Base-by-base conservation (phyloP, 257 asterid genomes). In the Petunia axillaris region DNA sequence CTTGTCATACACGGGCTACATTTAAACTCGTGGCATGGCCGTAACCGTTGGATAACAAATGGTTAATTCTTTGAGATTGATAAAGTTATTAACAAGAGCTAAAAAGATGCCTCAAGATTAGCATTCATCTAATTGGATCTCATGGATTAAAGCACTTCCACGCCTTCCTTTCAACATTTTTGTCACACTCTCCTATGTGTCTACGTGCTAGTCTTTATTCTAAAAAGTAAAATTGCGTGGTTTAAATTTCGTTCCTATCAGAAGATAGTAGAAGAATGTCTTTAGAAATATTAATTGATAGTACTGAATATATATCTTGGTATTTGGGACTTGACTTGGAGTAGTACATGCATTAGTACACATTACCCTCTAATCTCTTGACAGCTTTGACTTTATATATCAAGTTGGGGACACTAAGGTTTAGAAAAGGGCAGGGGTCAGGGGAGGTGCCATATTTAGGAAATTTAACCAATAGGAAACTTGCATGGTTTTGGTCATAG, bases 101-200 rank as follows among this genome's bases (percentile, higher is more conserved):
- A 50, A 35, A 62, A 63, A 63, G 75, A 65, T 65, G 80, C 84
- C 83, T 81, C 86, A 82, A 81, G 73, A 82, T 82, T 82, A 80
- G 38, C 80, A 77, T 36, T 68, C 74, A 82, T 80, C 59, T 25
- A 25, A 25, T 71, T 71, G 35, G 48, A 71, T 77, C 82, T 67
- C 82, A 78, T 79, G 88, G 93, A 86, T 81, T 87, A 64, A 71
- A 81, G 37, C 77, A 65, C 79, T 70, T 91, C 89, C 93, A 90
- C 90, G 91, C 68, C 57, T 77, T 74, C 81, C 80, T 48, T 54
- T 15, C 57, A 39, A 65, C 57, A 77, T 71, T 63, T 58, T 55
- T 53, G 70, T 40, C 67, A 80, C 70, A 71, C 81, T 84, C 86
- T 81, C 79, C 85, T 78, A 77, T 80, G 81, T 70, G 83, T 64